phyloP scores from a whole-genome alignment of 768 basidiomycete species.

The Kwoniella pini region DNA sequence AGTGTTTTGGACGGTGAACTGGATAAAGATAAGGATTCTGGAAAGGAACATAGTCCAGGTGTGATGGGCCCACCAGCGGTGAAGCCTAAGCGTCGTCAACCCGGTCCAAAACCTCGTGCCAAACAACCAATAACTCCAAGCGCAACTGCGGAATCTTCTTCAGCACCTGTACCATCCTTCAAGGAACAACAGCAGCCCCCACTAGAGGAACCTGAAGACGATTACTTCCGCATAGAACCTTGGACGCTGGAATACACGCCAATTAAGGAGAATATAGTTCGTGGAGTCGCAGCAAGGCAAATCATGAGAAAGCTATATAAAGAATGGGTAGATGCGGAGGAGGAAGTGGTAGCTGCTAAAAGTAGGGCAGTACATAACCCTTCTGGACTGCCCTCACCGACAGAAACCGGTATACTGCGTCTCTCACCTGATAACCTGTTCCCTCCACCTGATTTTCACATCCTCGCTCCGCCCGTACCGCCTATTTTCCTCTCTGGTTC shows the following conservation, averaged over 20 bases:
- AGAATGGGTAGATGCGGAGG: constrained; percentile 47
- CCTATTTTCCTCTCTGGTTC: constrained; percentile 36
- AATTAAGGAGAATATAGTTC: constrained; percentile 38
- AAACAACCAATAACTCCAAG: constrained; percentile 7
- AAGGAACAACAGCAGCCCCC: constrained; percentile 20
- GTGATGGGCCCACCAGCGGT: constrained; percentile 42
- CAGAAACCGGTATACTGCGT: constrained; percentile 39
- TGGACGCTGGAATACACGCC: constrained; percentile 51
- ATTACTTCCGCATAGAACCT: constrained; percentile 39
- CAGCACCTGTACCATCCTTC: constrained; percentile 13
- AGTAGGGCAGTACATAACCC: constrained; percentile 29
- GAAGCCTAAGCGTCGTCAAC: constrained; percentile 38
- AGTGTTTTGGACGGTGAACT: constrained; percentile 29
- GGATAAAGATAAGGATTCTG: constrained; percentile 9
- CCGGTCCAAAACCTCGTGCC: constrained; percentile 24
- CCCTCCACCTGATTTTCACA: constrained; percentile 34
- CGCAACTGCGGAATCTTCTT: background rate
- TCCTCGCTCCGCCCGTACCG: constrained; percentile 49
- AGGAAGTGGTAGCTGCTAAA: constrained; percentile 21
- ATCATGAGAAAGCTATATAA: constrained; percentile 35
- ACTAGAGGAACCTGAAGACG: constrained; percentile 33
- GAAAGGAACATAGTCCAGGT: constrained; percentile 36
- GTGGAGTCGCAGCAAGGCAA: constrained; percentile 28
- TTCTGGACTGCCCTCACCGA: constrained; percentile 45
- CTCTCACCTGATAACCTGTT: constrained; percentile 35